These are phyloP conservation scores for Rhodotorula sphaerocarpa DNA, from an alignment of 768 basidiomycete species.

Conservation along the genomic window DNA sequence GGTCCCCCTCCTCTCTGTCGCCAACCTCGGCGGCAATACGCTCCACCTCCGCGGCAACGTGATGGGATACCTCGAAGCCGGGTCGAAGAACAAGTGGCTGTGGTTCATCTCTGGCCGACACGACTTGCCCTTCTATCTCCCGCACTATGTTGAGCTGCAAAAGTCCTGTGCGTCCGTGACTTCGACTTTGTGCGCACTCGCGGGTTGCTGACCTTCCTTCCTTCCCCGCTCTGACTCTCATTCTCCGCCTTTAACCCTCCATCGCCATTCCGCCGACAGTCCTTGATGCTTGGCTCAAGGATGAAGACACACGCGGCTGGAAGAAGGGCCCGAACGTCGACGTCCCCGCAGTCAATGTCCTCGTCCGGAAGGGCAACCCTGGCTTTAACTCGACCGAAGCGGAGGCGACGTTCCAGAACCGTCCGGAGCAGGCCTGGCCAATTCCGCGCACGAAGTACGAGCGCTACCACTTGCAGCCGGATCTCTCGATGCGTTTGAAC, in stretches of 20 bases:
- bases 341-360: slow-evolving; percentile 37
- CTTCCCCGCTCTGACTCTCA: not conserved
- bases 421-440: slow-evolving; percentile 37
- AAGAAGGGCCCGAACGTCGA: slow-evolving; percentile 33
- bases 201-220: too few relatives aligned
- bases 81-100: slow-evolving; percentile 39
- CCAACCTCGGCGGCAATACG: slow-evolving; percentile 39
- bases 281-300: slow-evolving; percentile 38
- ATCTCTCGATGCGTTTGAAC: not conserved
- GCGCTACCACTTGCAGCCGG: slow-evolving; percentile 24
- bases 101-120: slow-evolving; percentile 40
- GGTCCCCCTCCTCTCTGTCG: slow-evolving; percentile 37
- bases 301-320: slow-evolving; percentile 33
- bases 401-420: slow-evolving; percentile 35
- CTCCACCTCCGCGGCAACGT: slow-evolving; percentile 40
- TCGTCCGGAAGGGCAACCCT: slow-evolving; percentile 39
- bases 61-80: slow-evolving; percentile 38
- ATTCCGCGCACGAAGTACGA: slow-evolving; percentile 33
- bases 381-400: slow-evolving; percentile 39
- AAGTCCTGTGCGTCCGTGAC: slow-evolving; percentile 26
- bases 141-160: slow-evolving; percentile 37
- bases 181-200: too few relatives aligned
- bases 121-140: slow-evolving; percentile 39
- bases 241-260: not conserved
- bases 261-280: slow-evolving; percentile 8